Conservation (phyloP, 2,329 filamentous ascomycete genomes). For the Myotisia sp. region DNA sequence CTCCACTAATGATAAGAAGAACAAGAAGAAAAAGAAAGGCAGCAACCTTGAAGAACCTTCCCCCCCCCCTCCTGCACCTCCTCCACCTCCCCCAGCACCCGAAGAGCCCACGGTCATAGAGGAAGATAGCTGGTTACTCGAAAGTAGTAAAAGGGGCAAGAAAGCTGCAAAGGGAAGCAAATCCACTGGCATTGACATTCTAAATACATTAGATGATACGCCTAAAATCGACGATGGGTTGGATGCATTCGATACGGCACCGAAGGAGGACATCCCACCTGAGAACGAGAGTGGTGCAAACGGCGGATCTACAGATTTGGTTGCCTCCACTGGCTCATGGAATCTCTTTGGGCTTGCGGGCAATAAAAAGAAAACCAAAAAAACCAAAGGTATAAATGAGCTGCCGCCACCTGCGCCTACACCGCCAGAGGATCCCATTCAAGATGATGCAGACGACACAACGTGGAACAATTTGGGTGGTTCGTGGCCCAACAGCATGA, state of each 20-base stretch:
- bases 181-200: not conserved
- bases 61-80: not conserved
- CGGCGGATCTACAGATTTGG: conserved; percentile 10
- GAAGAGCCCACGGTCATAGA: conserved; percentile 1
- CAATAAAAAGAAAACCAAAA: conserved; percentile 38
- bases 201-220: not conserved
- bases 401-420: conserved; percentile 36
- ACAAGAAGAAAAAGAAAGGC: conserved; percentile 22
- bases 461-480: conserved; percentile 25
- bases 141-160: not conserved
- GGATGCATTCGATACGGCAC: not conserved
- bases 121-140: not conserved
- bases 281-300: conserved; percentile 18
- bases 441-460: conserved; percentile 17
- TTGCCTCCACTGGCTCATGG: conserved; percentile 14
- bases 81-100: not conserved
- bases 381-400: conserved; percentile 29
- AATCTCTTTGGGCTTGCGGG: conserved; percentile 25
- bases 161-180: not conserved
- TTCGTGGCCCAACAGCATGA: conserved; percentile 23
- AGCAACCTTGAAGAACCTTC: too few species aligned
- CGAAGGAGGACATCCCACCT: conserved; percentile 2
- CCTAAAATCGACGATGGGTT: not conserved
- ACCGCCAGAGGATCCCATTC: conserved; percentile 26
- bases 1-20: not conserved